A percentile compares a stretch with the other conserved stretches of the same genome.
These are phyloP conservation scores for Serendipita indica DNA, from an alignment of 768 basidiomycete genomes.

Conservation along the genomic window DNA sequence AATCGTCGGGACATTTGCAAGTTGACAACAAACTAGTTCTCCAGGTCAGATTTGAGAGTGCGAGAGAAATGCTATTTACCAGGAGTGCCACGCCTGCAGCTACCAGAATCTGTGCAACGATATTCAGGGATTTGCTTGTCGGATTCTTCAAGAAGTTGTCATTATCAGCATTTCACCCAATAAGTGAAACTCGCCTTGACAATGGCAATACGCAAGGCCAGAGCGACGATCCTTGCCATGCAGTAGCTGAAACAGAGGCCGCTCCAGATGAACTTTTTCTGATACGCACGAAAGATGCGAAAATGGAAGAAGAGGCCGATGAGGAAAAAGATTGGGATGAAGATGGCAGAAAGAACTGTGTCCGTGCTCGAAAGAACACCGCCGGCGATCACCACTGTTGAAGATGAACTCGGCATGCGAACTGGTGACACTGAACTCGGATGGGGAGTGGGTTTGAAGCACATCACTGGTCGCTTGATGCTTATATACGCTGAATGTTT, in stretches of 20 bases:
- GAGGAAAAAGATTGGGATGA: slow-evolving; percentile 2
- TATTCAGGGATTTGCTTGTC: not conserved
- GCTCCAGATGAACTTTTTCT: slow-evolving; percentile 6
- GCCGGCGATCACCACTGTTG: not conserved
- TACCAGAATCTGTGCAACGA: not conserved
- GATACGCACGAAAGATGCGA: not conserved
- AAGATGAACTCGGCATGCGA: too few relatives aligned
- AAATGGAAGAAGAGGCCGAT: not conserved
- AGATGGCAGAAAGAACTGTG: not conserved
- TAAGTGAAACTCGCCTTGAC: not conserved
- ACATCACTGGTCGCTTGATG: too few relatives aligned
- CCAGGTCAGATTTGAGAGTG: not conserved
- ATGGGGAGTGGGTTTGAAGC: too few relatives aligned
- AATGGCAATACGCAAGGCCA: not conserved
- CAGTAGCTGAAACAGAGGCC: not conserved
- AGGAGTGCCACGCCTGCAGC: not conserved
- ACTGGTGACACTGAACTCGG: too few relatives aligned
- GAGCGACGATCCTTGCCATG: not conserved
- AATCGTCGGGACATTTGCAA: not conserved
- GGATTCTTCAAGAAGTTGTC: not conserved
- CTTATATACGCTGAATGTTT: too few relatives aligned
- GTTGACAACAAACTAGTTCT: not conserved
- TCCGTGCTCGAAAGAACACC: not conserved
- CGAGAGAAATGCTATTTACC: not conserved
- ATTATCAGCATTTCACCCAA: not conserved